A percentile compares a stretch with the other conserved stretches of the same genome.
Conservation (phyloP, 2,329 filamentous ascomycete genomes). For the Didymellaceae sp. region DNA sequence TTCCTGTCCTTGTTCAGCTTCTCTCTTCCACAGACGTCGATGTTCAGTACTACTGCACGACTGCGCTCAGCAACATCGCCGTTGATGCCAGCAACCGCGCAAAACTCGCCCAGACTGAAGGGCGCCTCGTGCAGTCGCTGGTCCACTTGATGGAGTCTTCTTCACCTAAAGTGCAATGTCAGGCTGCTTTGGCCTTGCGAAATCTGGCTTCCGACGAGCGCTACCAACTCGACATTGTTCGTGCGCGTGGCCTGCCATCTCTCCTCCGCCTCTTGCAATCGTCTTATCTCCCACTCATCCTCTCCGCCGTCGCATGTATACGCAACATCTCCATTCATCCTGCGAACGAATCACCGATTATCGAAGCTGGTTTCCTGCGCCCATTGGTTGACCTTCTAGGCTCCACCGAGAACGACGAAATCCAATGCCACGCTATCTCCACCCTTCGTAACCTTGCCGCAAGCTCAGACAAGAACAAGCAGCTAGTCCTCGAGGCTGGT, state of each 20-base stretch:
- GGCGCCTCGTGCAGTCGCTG: slow-evolving; percentile 88
- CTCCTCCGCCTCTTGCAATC: slow-evolving; percentile 91
- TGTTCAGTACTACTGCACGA: slow-evolving; percentile 99
- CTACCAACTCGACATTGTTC: slow-evolving; percentile 97
- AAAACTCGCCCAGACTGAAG: slow-evolving; percentile 87
- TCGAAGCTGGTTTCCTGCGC: slow-evolving; percentile 94
- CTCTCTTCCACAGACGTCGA: slow-evolving; percentile 93
- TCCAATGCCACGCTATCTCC: slow-evolving; percentile 98
- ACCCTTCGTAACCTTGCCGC: slow-evolving; percentile 94
- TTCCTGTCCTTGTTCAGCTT: slow-evolving; percentile 93
- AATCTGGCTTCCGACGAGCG: slow-evolving; percentile 98
- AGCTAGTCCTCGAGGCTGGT: slow-evolving; percentile 93
- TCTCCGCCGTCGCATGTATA: slow-evolving; percentile 97
- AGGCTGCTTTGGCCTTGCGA: slow-evolving; percentile 89
- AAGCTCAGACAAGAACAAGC: slow-evolving; percentile 97
- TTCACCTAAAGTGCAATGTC: slow-evolving; percentile 92
- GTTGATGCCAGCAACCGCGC: slow-evolving; percentile 91
- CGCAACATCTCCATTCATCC: slow-evolving; percentile 99
- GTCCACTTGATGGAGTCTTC: slow-evolving; percentile 98
- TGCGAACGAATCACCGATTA: slow-evolving; percentile 96
- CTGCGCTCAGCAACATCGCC: slow-evolving; percentile 96
- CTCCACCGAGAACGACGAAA: slow-evolving; percentile 97
- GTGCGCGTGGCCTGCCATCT: slow-evolving; percentile 82
- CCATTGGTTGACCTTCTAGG: slow-evolving; percentile 92
- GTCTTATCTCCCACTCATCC: slow-evolving; percentile 91